These are phyloP conservation scores for Apophysomyces sp. DNA, from an alignment of 371 early-diverging fungal species.

Conservation along the genomic window DNA sequence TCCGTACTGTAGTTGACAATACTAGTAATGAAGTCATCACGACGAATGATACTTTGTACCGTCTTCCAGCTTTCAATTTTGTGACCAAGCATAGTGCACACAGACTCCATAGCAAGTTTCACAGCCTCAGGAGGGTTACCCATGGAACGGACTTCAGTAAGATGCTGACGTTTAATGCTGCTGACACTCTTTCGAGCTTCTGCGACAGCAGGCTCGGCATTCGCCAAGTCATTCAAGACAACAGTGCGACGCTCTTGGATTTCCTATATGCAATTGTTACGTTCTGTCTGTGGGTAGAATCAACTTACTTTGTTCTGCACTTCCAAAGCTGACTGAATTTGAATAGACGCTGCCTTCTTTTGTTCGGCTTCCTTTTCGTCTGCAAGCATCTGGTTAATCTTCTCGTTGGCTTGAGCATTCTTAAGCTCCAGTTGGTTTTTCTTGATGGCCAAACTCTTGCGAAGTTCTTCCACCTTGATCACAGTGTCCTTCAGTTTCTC, in stretches of 20 bases:
- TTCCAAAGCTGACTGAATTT: slow-evolving; percentile 80
- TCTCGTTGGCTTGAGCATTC: slow-evolving; percentile 90
- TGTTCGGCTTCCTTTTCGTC: slow-evolving; percentile 96
- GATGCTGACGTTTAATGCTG: slow-evolving; percentile 93
- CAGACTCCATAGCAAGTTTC: slow-evolving; percentile 97
- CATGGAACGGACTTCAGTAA: slow-evolving; percentile 99
- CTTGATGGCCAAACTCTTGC: slow-evolving; percentile 87
- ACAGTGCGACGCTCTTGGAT: slow-evolving; percentile 80
- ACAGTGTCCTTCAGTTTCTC: slow-evolving; percentile 96
- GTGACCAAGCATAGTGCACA: slow-evolving; percentile 93
- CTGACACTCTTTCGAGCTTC: slow-evolving; percentile 95
- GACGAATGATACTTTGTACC: slow-evolving; percentile 89
- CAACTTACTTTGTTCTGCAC: slow-evolving; percentile 60
- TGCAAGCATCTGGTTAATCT: slow-evolving; percentile 93
- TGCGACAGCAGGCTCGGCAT: slow-evolving; percentile 97
- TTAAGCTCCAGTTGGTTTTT: slow-evolving; percentile 88
- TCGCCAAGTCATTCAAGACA: slow-evolving; percentile 89
- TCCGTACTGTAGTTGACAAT: slow-evolving; percentile 96
- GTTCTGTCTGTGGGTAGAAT: neutral
- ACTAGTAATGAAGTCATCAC: slow-evolving; percentile 97
- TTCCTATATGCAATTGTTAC: slow-evolving; percentile 29
- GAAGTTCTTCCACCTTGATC: slow-evolving; percentile 93
- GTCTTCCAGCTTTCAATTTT: slow-evolving; percentile 84
- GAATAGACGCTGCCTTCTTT: slow-evolving; percentile 81
- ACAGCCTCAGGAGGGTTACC: slow-evolving; percentile 96